These are phyloP conservation scores for Populus nigra DNA, from an alignment of 345 rosid species.

Conservation along the genomic window DNA sequence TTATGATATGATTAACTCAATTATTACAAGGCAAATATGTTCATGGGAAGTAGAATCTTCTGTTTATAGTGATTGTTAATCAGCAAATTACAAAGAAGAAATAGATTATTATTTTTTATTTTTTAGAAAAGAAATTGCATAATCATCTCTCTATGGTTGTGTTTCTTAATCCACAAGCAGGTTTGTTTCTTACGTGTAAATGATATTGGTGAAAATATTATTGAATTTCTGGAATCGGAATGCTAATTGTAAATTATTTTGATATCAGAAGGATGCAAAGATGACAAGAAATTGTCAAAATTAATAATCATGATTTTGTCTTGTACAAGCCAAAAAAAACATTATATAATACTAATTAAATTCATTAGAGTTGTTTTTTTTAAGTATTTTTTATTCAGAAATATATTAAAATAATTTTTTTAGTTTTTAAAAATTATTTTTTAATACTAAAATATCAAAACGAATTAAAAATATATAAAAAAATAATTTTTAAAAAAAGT, in stretches of 20 bases:
- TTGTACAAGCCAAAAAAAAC: background rate
- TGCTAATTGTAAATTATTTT: background rate
- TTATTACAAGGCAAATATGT: constrained; percentile 65
- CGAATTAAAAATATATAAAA: no score
- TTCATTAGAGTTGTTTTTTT: no score
- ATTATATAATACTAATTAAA: background rate
- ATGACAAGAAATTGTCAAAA: background rate
- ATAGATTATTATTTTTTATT: background rate
- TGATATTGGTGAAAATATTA: background rate
- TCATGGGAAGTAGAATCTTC: constrained; percentile 50
- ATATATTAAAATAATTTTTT: no score
- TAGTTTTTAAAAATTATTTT: no score
- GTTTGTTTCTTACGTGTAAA: constrained; percentile 12
- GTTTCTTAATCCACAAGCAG: background rate
- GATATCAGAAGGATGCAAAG: background rate
- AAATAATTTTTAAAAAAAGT: no score
- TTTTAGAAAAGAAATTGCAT: background rate
- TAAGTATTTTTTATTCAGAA: no score
- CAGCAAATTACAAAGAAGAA: constrained; percentile 14
- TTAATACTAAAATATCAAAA: no score
- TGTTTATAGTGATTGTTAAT: constrained; percentile 58
- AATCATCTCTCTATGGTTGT: background rate
- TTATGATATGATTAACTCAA: constrained; percentile 23
- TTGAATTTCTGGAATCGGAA: background rate
- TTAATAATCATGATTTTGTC: background rate